These are phyloP conservation scores for Aspergillus fumigatus DNA, from an alignment of 2,329 filamentous ascomycete genomes.

Conservation along the genomic window DNA sequence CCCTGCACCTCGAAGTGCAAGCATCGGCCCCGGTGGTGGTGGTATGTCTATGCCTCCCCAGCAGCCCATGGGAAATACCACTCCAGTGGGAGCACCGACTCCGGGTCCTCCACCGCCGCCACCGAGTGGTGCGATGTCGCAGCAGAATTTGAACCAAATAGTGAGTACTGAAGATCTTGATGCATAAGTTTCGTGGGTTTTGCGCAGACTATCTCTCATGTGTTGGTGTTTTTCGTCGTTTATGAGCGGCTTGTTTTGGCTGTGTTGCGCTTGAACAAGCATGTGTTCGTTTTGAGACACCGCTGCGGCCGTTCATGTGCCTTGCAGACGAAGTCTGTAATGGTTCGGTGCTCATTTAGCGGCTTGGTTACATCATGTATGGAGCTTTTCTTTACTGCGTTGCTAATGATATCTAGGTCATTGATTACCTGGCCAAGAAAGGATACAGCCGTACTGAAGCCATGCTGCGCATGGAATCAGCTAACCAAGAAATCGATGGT, in stretches of 20 bases:
- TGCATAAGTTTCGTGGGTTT: slow-evolving; percentile 3
- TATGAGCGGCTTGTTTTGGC: not conserved
- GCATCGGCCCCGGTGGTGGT: slow-evolving; percentile 43
- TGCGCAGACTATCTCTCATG: not conserved
- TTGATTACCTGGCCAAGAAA: slow-evolving; percentile 93
- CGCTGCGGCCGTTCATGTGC: not conserved
- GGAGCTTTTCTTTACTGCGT: slow-evolving; percentile 2
- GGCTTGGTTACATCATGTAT: not conserved
- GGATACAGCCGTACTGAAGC: slow-evolving; percentile 91
- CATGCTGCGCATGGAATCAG: slow-evolving; percentile 84
- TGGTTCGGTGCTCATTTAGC: slow-evolving; percentile 54
- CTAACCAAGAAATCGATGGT: slow-evolving; percentile 75
- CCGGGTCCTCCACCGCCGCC: slow-evolving; percentile 31
- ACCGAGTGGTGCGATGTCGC: slow-evolving; percentile 55
- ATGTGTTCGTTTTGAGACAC: not conserved
- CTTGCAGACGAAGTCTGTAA: not conserved
- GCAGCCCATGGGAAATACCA: slow-evolving; percentile 44
- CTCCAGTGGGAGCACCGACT: slow-evolving; percentile 43
- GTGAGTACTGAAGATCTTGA: slow-evolving; percentile 53
- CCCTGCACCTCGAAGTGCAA: slow-evolving; percentile 46
- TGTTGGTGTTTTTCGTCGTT: not conserved
- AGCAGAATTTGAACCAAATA: slow-evolving; percentile 92
- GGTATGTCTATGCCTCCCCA: slow-evolving; percentile 45
- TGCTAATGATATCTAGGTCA: slow-evolving; percentile 53
- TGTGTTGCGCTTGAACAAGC: not conserved